These are phyloP conservation scores for Pythium oligandrum DNA, from an alignment of 352 stramenopile species.

Conservation along the genomic window DNA sequence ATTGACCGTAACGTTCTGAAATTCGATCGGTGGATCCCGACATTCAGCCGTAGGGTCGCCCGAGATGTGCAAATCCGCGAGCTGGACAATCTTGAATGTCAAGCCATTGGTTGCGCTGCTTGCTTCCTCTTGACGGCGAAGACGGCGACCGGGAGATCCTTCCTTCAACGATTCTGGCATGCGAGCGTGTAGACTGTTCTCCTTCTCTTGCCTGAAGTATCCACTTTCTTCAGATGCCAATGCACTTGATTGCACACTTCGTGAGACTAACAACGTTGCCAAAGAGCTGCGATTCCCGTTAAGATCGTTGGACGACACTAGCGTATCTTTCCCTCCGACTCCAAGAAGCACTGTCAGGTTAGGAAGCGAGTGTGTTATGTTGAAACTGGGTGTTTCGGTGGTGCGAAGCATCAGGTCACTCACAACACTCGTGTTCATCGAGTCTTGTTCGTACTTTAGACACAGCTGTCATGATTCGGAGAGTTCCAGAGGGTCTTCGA, in stretches of 20 bases:
- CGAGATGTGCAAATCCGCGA: conserved; percentile 52
- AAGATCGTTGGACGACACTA: too few species aligned
- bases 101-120: conserved; percentile 6
- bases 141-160: not conserved
- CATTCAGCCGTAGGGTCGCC: conserved; percentile 35
- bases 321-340: not conserved
- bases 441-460: not conserved
- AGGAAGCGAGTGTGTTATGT: too few species aligned
- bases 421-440: not conserved
- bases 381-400: too few species aligned
- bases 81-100: conserved; percentile 52
- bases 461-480: not conserved
- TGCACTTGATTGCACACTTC: too few species aligned
- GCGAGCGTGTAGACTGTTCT: not conserved
- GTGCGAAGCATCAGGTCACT: not conserved
- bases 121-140: not conserved
- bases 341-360: too few species aligned
- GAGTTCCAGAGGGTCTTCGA: not conserved
- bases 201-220: not conserved
- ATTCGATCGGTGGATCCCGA: conserved; percentile 9
- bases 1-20: conserved; percentile 4
- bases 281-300: too few species aligned
- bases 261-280: too few species aligned
- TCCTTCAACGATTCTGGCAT: not conserved
- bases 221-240: too few species aligned